phyloP scores from a whole-genome alignment of 495 filamentous ascomycete genomes.

The Penicillium angulare region DNA sequence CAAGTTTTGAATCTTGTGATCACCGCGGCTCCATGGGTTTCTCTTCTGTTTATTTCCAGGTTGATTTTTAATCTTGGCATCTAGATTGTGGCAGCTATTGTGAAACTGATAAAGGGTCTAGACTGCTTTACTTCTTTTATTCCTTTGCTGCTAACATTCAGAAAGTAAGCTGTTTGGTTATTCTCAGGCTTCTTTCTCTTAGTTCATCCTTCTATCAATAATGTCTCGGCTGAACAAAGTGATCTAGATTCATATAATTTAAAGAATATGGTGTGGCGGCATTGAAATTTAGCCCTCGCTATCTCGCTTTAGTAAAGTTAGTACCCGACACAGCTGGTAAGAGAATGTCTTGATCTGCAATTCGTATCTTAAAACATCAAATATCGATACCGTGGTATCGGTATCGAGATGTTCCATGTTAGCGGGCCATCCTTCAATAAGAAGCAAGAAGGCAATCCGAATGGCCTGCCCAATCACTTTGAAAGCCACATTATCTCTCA shows the following conservation, averaged over 20 bases:
- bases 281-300: too few relatives aligned
- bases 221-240: neutral
- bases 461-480: too few relatives aligned
- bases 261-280: too few relatives aligned
- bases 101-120: neutral
- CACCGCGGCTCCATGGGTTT: slow-evolving; percentile 12
- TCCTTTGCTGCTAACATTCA: too few relatives aligned
- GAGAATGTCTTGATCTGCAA: neutral
- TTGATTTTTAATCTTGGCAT: neutral
- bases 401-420: neutral
- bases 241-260: slow-evolving; percentile 5
- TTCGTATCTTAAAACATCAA: neutral
- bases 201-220: too few relatives aligned
- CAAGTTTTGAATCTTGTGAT: slow-evolving; percentile 12
- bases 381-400: neutral
- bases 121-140: too few relatives aligned
- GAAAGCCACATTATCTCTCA: slow-evolving; percentile 1
- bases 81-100: neutral
- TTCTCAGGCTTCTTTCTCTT: too few relatives aligned
- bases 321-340: neutral
- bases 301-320: too few relatives aligned
- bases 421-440: too few relatives aligned
- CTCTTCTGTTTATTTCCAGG: neutral
- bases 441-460: neutral
- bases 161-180: neutral